Evolutionary conservation across 1,284 basidiomycete species (phyloP), one percentile per base, ranked within the genome.

Genomic region (Ustilago shanxiensis): DNA sequence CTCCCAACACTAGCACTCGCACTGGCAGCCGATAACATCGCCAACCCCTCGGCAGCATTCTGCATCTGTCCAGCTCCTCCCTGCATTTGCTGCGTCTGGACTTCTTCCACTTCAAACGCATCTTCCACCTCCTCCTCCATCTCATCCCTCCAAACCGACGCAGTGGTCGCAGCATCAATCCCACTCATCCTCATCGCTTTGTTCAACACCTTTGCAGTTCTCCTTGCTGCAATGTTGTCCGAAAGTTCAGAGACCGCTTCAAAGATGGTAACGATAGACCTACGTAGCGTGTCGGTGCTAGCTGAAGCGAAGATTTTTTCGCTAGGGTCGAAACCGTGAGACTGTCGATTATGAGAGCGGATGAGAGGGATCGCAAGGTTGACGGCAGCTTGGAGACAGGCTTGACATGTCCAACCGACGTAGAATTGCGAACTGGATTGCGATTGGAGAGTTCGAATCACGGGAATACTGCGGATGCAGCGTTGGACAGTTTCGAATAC

Each of bases 31-130:
- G 72, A 61, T 8, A 74, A 28, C 24, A 74, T 55, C 11, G 72
- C 67, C 51, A 74, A 41, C 1, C 72, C 72, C 28, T 74, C 72
- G 7, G 72, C 66, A 9, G 72, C 72, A 22, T 57, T 73, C 31
- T 70, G 55, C 60, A 62, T 70, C 55, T 66, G 62, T 2, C 66
- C 56, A 3, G 41, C 41, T 22, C 26, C 39, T 47, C 18, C 41
- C 11, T 14, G 29, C 8, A 10, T 11, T 16, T 49, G 47, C 28
- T 49, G 47, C 11, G 7, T 49, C 14, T 49, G 47, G 24, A 3
- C 26, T n/a, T 49, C 66, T 11, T 62, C 66, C 3, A 26, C 41
- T n/a, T 56, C 61, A 57, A 61, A 64, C 16, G 49, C 62, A 58
- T 72, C 62, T 18, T 65, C 51, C 18, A 53, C 60, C 7, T 37